phyloP scores from a whole-genome alignment of 768 basidiomycete species.

The Suillus bovinus region DNA sequence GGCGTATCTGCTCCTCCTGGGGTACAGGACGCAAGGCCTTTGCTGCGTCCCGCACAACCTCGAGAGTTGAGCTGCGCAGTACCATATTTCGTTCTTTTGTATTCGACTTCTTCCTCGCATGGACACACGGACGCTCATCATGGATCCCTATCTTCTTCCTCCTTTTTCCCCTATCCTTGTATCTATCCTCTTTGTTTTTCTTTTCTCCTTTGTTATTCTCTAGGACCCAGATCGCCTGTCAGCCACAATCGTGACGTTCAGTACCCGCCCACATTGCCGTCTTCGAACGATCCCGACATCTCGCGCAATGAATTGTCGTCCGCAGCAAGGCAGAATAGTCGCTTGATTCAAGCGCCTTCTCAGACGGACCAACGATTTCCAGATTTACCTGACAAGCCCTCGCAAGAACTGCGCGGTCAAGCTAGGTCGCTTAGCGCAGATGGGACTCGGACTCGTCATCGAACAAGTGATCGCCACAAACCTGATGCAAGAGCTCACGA shows the following conservation, averaged over 20 bases:
- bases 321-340: slow-evolving; percentile 18
- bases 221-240: slow-evolving; percentile 43
- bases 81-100: slow-evolving; percentile 33
- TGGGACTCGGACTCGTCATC: slow-evolving; percentile 18
- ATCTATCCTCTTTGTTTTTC: slow-evolving; percentile 28
- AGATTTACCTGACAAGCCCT: slow-evolving; percentile 18
- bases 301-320: slow-evolving; percentile 12
- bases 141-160: slow-evolving; percentile 36
- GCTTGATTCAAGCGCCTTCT: slow-evolving; percentile 23
- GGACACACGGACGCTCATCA: slow-evolving; percentile 43
- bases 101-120: slow-evolving; percentile 39
- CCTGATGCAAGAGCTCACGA: slow-evolving; percentile 9
- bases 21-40: slow-evolving; percentile 34
- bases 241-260: slow-evolving; percentile 33
- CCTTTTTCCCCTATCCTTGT: slow-evolving; percentile 32
- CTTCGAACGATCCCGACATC: slow-evolving; percentile 19
- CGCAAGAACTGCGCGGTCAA: slow-evolving; percentile 22
- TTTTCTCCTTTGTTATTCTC: slow-evolving; percentile 36
- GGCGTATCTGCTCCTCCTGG: slow-evolving; percentile 40
- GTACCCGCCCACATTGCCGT: slow-evolving; percentile 18
- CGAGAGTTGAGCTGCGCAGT: slow-evolving; percentile 42
- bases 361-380: slow-evolving; percentile 16
- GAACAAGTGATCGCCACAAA: slow-evolving; percentile 16
- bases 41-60: slow-evolving; percentile 45
- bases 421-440: slow-evolving; percentile 19